phyloP scores from a whole-genome alignment of 495 filamentous ascomycete species.

The Lasiosphaeriaceae sp. region DNA sequence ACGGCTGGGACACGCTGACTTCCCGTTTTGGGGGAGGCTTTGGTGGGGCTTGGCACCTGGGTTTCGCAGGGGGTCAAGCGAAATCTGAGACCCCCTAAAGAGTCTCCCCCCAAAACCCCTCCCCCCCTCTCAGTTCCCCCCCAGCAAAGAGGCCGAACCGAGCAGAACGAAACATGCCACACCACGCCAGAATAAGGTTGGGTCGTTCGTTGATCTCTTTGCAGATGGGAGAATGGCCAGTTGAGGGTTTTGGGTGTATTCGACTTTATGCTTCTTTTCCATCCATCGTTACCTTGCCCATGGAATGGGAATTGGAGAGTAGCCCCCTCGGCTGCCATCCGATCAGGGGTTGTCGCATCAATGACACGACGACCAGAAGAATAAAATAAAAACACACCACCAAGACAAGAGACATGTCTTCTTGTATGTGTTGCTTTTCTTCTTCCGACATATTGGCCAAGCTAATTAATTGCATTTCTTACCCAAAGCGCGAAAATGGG shows the following conservation, averaged over 20 bases:
- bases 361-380: no score
- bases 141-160: not conserved
- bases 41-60: not conserved
- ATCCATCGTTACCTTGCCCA: not conserved
- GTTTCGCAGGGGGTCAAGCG: no score
- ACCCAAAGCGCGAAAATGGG: no score
- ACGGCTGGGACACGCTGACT: constrained; percentile 10
- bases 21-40: not conserved
- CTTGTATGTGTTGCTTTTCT: no score
- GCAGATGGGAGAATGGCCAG: not conserved
- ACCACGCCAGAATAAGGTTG: not conserved
- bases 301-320: no score
- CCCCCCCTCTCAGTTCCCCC: not conserved
- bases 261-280: not conserved
- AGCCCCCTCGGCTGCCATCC: no score
- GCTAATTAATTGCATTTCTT: no score
- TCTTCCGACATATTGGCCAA: no score
- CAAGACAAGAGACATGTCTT: no score
- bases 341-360: no score
- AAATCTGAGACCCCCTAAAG: not conserved
- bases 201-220: not conserved
- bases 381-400: no score
- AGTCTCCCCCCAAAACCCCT: not conserved
- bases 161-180: not conserved
- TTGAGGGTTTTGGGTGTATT: not conserved